Evolutionary conservation across 1,284 basidiomycete species (phyloP).

Genomic region (Thecaphora frezii): DNA sequence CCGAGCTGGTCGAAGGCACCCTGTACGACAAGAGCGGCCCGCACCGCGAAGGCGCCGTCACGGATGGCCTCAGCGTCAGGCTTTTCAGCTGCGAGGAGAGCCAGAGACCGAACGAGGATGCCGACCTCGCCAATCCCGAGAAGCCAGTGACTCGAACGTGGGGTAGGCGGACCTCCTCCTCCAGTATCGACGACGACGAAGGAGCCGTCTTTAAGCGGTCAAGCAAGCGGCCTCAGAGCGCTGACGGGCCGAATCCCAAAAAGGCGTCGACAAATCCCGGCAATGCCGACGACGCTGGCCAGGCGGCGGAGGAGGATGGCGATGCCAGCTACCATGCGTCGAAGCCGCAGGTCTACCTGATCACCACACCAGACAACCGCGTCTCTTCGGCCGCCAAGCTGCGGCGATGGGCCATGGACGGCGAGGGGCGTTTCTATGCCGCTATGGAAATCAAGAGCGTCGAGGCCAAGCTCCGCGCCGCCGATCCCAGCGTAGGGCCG

Average conservation of each 20-base stretch:
- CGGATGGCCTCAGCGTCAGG: slow-evolving; percentile 54
- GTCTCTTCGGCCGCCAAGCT: slow-evolving; percentile 56
- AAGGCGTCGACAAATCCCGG: not conserved
- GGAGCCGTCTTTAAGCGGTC: slow-evolving; percentile 19
- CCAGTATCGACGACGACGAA: slow-evolving; percentile 20
- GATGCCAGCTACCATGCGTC: slow-evolving; percentile 8
- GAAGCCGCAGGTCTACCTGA: slow-evolving; percentile 39
- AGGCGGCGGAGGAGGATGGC: slow-evolving; percentile 6
- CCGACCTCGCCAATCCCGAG: slow-evolving; percentile 23
- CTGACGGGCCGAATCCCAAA: slow-evolving; percentile 8
- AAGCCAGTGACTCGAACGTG: slow-evolving; percentile 31
- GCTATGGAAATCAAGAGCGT: slow-evolving; percentile 58
- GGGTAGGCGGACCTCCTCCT: slow-evolving; percentile 22
- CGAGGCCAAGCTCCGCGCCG: slow-evolving; percentile 49
- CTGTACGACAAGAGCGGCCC: slow-evolving; percentile 54
- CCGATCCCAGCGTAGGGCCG: slow-evolving; percentile 29
- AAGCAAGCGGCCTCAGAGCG: slow-evolving; percentile 14
- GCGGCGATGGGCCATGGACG: slow-evolving; percentile 56
- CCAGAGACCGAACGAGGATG: slow-evolving; percentile 22
- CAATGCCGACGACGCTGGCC: slow-evolving; percentile 2
- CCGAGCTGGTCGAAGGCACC: slow-evolving; percentile 52
- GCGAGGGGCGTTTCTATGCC: slow-evolving; percentile 51
- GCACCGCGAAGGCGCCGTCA: slow-evolving; percentile 50
- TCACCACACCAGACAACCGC: slow-evolving; percentile 57
- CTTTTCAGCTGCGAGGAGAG: slow-evolving; percentile 36